These are phyloP conservation scores for Hypocrella siamensis DNA, from an alignment of 2,329 filamentous ascomycete genomes.

Conservation along the genomic window DNA sequence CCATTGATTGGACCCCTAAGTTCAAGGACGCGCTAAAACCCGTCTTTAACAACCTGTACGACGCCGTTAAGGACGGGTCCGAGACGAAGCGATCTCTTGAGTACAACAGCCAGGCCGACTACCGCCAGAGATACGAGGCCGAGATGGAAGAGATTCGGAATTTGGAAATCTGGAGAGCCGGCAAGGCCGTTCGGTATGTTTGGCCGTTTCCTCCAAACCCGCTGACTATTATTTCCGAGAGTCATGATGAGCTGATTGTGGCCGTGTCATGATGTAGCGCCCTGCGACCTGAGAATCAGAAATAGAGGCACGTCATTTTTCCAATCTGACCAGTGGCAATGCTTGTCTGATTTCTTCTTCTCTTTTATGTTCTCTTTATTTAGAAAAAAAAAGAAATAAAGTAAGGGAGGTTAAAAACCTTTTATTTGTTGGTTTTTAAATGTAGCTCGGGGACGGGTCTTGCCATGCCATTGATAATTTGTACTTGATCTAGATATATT, in stretches of 20 bases:
- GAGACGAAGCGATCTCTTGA: constrained; percentile 96
- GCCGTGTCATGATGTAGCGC: constrained; percentile 38
- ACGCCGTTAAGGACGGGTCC: constrained; percentile 75
- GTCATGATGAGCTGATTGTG: too few relatives aligned
- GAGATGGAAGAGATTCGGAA: constrained; percentile 98
- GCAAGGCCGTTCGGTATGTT: constrained; percentile 81
- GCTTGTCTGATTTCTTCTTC: neutral
- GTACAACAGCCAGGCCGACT: constrained; percentile 91
- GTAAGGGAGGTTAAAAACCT: too few relatives aligned
- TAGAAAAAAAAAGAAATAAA: too few relatives aligned
- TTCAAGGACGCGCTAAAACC: constrained; percentile 99
- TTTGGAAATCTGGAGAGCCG: constrained; percentile 97
- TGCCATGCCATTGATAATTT: too few relatives aligned
- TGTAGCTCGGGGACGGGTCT: too few relatives aligned
- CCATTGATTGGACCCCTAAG: constrained; percentile 92
- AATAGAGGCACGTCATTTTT: too few relatives aligned
- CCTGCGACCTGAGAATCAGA: constrained; percentile 81
- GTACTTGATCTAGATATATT: too few relatives aligned
- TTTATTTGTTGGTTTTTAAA: too few relatives aligned
- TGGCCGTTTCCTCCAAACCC: constrained; percentile 8
- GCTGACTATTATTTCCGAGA: constrained; percentile 1
- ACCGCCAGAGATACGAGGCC: constrained; percentile 92
- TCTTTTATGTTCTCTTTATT: neutral
- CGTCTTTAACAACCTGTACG: constrained; percentile 95
- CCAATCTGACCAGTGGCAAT: neutral